phyloP scores from a whole-genome alignment of 345 rosid genomes.

The Triadica sebifera region DNA sequence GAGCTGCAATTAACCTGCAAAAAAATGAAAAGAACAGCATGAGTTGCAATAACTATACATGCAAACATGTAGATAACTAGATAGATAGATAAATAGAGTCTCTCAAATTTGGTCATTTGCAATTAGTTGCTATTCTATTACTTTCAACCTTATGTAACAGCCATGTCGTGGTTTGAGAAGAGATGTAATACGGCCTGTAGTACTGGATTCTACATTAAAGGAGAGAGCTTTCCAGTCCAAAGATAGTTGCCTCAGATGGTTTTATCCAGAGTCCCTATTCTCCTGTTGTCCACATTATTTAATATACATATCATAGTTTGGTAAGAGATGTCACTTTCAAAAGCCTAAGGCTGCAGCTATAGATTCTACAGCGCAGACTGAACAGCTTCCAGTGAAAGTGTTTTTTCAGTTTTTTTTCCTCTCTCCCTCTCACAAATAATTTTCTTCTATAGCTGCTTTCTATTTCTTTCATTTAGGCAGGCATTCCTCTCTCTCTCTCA shows the following conservation, averaged over 20 bases:
- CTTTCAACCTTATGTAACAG: not conserved
- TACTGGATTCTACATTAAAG: not conserved
- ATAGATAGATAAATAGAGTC: not conserved
- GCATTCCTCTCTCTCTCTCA: not conserved
- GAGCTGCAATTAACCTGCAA: conserved; percentile 76
- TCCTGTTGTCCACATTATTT: too few species aligned
- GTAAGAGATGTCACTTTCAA: too few species aligned
- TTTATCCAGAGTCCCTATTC: not conserved
- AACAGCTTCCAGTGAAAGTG: too few species aligned
- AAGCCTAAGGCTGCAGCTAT: too few species aligned
- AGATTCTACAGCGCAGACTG: too few species aligned
- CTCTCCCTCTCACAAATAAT: too few species aligned
- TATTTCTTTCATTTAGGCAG: not conserved
- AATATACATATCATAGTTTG: too few species aligned
- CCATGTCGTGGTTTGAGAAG: not conserved
- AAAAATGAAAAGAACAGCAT: not conserved
- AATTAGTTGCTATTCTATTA: not conserved
- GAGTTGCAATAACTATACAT: not conserved
- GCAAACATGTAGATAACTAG: too few species aligned
- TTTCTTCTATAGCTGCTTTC: not conserved
- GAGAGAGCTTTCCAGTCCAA: not conserved
- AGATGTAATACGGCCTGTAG: not conserved
- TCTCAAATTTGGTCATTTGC: not conserved
- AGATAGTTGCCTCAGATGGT: not conserved
- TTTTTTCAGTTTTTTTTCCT: not conserved